These are phyloP conservation scores for Truncatella angustata DNA, from an alignment of 2,329 filamentous ascomycete species.

Conservation along the genomic window DNA sequence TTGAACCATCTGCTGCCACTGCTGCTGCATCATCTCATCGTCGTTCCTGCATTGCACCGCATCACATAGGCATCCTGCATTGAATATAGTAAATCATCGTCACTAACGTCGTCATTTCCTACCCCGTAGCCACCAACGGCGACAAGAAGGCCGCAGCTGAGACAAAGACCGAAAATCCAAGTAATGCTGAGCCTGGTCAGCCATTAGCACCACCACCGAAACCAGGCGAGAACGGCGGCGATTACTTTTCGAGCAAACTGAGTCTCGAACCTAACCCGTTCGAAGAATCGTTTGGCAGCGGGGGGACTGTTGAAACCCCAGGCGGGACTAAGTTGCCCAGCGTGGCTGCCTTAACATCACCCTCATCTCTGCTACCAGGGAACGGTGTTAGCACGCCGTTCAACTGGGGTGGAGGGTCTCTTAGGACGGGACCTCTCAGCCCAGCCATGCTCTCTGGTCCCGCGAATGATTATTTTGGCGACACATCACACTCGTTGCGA, in stretches of 20 bases:
- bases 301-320: constrained; percentile 71
- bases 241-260: constrained; percentile 68
- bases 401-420: constrained; percentile 78
- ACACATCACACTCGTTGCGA: constrained; percentile 68
- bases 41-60: neutral
- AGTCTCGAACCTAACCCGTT: constrained; percentile 93
- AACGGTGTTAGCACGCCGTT: constrained; percentile 70
- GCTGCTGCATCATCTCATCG: neutral
- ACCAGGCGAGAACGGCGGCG: constrained; percentile 47
- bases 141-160: constrained; percentile 46
- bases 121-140: constrained; percentile 36
- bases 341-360: constrained; percentile 87
- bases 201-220: constrained; percentile 71
- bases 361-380: constrained; percentile 75
- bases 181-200: constrained; percentile 59
- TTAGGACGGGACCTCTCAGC: constrained; percentile 89
- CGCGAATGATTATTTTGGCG: constrained; percentile 81
- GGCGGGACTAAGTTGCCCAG: constrained; percentile 81
- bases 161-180: constrained; percentile 47
- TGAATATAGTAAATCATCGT: constrained; percentile 4
- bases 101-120: constrained; percentile 22
- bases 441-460: constrained; percentile 96
- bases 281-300: constrained; percentile 82
- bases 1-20: neutral
- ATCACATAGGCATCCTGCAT: neutral